Evolutionary conservation across 2,329 filamentous ascomycete species (phyloP).

Genomic region (Graphiopsis chlorocephala): DNA sequence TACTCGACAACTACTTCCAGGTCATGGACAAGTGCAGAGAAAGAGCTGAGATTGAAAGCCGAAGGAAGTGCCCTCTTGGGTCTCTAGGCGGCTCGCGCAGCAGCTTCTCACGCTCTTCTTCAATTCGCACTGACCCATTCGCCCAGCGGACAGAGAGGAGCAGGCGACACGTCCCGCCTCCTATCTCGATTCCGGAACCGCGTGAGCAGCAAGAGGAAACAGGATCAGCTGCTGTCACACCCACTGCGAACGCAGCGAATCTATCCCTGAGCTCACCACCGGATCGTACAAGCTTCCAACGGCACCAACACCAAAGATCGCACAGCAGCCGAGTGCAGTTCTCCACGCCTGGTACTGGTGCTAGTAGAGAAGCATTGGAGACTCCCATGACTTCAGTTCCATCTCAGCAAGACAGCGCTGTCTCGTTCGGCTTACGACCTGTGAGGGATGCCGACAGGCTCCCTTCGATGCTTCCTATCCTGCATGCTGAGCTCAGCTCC

Average conservation of each 20-base stretch:
- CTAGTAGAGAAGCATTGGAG: conserved; percentile 18
- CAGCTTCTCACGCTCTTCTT: conserved; percentile 38
- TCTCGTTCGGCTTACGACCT: conserved; percentile 65
- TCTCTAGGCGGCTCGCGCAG: conserved; percentile 27
- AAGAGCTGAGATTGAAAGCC: conserved; percentile 76
- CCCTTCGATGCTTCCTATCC: conserved; percentile 73
- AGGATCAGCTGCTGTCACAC: conserved; percentile 40
- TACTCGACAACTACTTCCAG: conserved; percentile 97
- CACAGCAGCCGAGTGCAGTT: conserved; percentile 37
- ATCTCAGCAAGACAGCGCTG: conserved; percentile 30
- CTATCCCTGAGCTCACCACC: conserved; percentile 67
- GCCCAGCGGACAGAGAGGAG: conserved; percentile 44
- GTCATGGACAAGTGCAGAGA: conserved; percentile 89
- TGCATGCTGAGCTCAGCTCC: conserved; percentile 70
- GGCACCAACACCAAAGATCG: conserved; percentile 49
- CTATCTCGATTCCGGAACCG: conserved; percentile 72
- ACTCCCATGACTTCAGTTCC: conserved; percentile 31
- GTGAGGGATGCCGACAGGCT: conserved; percentile 79
- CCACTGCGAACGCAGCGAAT: conserved; percentile 53
- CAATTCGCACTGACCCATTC: conserved; percentile 28
- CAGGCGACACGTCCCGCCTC: conserved; percentile 77
- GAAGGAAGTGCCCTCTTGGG: conserved; percentile 49
- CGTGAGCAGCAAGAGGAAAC: conserved; percentile 52
- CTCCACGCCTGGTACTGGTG: conserved; percentile 27
- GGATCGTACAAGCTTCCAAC: conserved; percentile 64